These are phyloP conservation scores for Auricularia cornea DNA, from an alignment of 768 basidiomycete genomes.

Conservation along the genomic window DNA sequence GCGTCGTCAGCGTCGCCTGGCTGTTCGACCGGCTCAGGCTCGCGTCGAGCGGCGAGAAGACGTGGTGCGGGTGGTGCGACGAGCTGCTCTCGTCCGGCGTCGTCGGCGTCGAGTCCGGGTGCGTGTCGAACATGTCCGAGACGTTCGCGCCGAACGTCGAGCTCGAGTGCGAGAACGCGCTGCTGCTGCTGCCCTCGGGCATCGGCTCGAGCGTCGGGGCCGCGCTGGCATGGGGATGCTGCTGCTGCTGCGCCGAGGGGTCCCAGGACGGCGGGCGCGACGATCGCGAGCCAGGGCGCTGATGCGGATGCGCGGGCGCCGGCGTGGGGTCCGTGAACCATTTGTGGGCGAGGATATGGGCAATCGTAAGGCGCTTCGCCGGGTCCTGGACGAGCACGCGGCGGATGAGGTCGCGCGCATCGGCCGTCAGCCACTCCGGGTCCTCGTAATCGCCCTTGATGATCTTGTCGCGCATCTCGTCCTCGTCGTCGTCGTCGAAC, in stretches of 20 bases:
- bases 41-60: background rate
- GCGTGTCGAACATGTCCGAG: background rate
- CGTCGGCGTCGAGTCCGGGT: background rate
- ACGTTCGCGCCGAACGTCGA: background rate
- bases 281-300: background rate
- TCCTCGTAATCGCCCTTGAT: constrained; percentile 83
- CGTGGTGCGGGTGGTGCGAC: background rate
- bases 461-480: constrained; percentile 74
- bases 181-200: background rate
- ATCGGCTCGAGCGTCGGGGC: background rate
- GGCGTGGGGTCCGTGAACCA: constrained; percentile 59
- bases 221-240: background rate
- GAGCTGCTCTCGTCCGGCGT: background rate
- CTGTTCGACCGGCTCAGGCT: background rate
- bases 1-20: background rate
- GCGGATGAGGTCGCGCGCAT: constrained; percentile 76
- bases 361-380: constrained; percentile 63
- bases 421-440: constrained; percentile 87
- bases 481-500: constrained; percentile 85
- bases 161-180: background rate
- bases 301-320: background rate
- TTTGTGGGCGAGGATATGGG: constrained; percentile 74
- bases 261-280: background rate
- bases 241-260: background rate
- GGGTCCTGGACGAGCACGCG: constrained; percentile 73